Base-by-base conservation (phyloP, 2,329 filamentous ascomycete genomes). In the Cladosporium austrohemisphaericum region DNA sequence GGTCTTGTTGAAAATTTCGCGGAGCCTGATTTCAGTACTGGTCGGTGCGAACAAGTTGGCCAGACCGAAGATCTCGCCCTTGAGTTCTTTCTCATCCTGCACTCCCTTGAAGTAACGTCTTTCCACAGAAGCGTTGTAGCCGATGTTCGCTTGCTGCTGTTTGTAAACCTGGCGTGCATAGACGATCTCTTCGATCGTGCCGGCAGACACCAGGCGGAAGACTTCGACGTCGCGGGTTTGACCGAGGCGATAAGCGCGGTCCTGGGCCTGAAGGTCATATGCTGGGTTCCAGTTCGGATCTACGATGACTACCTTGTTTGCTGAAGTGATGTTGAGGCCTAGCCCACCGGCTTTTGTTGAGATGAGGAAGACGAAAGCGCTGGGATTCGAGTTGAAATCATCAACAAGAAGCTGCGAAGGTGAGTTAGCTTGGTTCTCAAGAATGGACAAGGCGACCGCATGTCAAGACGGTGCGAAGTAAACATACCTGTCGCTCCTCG, bases 121-220 rank as follows among this genome's bases (percentile, higher is more conserved):
- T 68, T 98, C 93, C 4, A 84, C 86, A 0, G 88, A 94, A 0
- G 93, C 93, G 26, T 85, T 94, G 68, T 98, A 97, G 1, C 88
- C 93, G 51, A 98, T 97, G 62, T 96, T 97, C 20, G 93, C 92
- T 70, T 97, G 93, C 62, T 98, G 93, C 64, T 98, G 93, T 68
- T 98, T 98, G 76, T 98, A 98, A 31, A 98, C 93, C 62, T 98
- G 93, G 5, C 93, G 80, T 0, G 92, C 93, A 61, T 98, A 98
- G 6, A 97, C 89, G 47, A 96, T 93, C 67, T 98, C 93, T 64
- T 98, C 93, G 13, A 98, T 89, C 0, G 93, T 97, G 1, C 93
- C 93, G 1, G 88, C 83, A 2, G 87, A 92, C 14, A 98, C 83
- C 1, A 98, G 79, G 3, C 93, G 84, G 65, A 95, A 97, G 1